Evolutionary conservation across 2,329 filamentous ascomycete species (phyloP).

Genomic region (Diaporthe ampelina): DNA sequence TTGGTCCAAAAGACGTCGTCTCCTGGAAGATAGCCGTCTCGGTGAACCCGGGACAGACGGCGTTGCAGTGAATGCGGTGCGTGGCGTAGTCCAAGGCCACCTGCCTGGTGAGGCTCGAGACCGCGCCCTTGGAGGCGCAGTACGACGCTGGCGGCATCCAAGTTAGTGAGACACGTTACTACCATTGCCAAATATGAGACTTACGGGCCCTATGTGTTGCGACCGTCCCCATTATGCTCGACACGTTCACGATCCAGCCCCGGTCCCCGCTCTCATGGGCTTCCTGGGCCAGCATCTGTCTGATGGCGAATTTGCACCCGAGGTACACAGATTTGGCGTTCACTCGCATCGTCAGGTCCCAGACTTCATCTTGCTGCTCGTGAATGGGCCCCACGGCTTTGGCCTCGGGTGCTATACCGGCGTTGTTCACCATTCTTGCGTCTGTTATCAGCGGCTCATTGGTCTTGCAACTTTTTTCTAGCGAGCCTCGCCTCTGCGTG

Average conservation of each 20-base stretch:
- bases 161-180: not conserved
- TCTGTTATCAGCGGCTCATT: constrained; percentile 10
- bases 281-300: constrained; percentile 65
- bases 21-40: constrained; percentile 14
- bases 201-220: constrained; percentile 58
- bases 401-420: constrained; percentile 23
- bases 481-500: too few species aligned
- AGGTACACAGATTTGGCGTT: constrained; percentile 56
- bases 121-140: constrained; percentile 63
- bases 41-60: constrained; percentile 65
- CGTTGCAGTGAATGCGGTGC: constrained; percentile 65
- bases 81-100: constrained; percentile 64
- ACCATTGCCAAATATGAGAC: not conserved
- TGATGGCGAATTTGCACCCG: constrained; percentile 59
- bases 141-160: constrained; percentile 53
- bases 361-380: constrained; percentile 58
- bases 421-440: constrained; percentile 29
- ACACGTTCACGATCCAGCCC: constrained; percentile 59
- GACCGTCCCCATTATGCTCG: too few species aligned
- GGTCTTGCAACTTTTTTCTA: not conserved
- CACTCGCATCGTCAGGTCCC: constrained; percentile 57
- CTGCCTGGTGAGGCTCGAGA: constrained; percentile 62
- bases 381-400: constrained; percentile 57
- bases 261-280: constrained; percentile 54
- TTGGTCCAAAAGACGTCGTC: not conserved